A percentile compares a stretch with the other conserved stretches of the same genome.
Conservation (phyloP, 768 basidiomycete species). For the Tylopilus vinaceipallidus region DNA sequence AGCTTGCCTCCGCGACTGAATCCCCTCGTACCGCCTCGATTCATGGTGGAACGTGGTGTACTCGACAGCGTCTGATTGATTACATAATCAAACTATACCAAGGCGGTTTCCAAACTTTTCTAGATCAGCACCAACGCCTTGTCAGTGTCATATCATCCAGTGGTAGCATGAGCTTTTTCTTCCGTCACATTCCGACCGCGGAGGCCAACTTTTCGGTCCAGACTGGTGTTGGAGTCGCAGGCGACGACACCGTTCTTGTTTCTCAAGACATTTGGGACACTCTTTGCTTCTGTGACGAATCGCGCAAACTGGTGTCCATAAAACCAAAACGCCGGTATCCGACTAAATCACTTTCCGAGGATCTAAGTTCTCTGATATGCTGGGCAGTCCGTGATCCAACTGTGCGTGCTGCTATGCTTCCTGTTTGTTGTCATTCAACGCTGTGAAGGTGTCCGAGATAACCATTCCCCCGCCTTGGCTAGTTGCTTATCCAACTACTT, state of each 20-base stretch:
- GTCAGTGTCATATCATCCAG: too few species aligned
- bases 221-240: neutral
- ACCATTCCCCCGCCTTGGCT: constrained; percentile 43
- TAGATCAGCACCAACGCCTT: too few species aligned
- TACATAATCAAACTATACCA: too few species aligned
- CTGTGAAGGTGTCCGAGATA: constrained; percentile 32
- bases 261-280: constrained; percentile 33
- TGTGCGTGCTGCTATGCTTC: constrained; percentile 31
- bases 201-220: constrained; percentile 31
- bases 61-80: too few species aligned
- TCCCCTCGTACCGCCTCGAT: constrained; percentile 53
- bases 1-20: constrained; percentile 49
- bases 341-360: neutral
- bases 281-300: constrained; percentile 17
- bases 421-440: constrained; percentile 21
- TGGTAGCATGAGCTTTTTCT: constrained; percentile 38
- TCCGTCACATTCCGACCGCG: constrained; percentile 23
- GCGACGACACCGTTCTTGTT: constrained; percentile 30
- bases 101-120: too few species aligned
- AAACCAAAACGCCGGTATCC: constrained; percentile 17
- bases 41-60: too few species aligned
- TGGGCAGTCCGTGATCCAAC: constrained; percentile 37
- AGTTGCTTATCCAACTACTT: constrained; percentile 35
- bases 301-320: constrained; percentile 23
- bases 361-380: constrained; percentile 25